A percentile compares a stretch with the other conserved stretches of the same genome.
These are phyloP conservation scores for Phascolomyces articulosus DNA, from an alignment of 371 early-diverging fungal genomes.

Conservation along the genomic window DNA sequence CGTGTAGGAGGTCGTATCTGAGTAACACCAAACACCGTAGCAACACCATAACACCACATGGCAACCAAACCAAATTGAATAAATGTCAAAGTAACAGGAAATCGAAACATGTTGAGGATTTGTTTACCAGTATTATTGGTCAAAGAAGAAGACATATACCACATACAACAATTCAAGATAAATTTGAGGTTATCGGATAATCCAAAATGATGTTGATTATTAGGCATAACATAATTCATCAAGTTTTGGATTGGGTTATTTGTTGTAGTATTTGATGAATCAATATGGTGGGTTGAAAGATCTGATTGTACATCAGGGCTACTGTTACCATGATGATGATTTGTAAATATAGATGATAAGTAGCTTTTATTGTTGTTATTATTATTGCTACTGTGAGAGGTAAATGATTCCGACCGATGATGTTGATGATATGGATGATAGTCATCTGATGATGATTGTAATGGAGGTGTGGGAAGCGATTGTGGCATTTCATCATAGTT, in stretches of 20 bases:
- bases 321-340: no score
- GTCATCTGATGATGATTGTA: conserved; percentile 6
- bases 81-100: conserved; percentile 80
- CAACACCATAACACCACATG: conserved; percentile 54
- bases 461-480: conserved; percentile 11
- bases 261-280: conserved; percentile 9
- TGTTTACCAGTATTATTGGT: conserved; percentile 84
- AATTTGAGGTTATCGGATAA: conserved; percentile 44
- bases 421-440: neutral
- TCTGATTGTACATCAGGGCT: conserved; percentile 11
- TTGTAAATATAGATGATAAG: neutral
- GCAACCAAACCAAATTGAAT: conserved; percentile 79
- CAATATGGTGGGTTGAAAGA: conserved; percentile 32
- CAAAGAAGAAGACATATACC: conserved; percentile 81
- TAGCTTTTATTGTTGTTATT: neutral
- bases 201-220: conserved; percentile 16
- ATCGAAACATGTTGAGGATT: conserved; percentile 69
- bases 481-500: conserved; percentile 5
- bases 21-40: conserved; percentile 42
- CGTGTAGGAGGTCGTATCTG: conserved; percentile 57
- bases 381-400: no score
- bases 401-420: neutral
- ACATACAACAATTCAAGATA: conserved; percentile 61
- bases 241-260: conserved; percentile 17
- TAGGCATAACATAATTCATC: conserved; percentile 12